phyloP scores from a whole-genome alignment of 148 eudicot genomes.

The Rhododendron ovatum region DNA sequence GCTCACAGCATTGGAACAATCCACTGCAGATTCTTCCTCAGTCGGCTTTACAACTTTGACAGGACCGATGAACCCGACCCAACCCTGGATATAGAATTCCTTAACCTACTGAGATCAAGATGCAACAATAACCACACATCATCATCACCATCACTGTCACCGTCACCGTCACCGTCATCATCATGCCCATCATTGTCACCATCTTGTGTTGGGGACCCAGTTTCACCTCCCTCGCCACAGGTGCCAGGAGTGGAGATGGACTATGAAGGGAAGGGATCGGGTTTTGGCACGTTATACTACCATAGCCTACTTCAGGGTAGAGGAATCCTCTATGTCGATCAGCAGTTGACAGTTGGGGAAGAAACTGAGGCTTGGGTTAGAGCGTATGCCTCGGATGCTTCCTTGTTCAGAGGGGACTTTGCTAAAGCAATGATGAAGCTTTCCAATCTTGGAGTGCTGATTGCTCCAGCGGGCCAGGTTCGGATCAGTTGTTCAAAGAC shows the following conservation, averaged over 20 bases:
- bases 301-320: conserved; percentile 42
- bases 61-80: conserved; percentile 26
- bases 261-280: conserved; percentile 34
- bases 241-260: conserved; percentile 40
- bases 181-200: not conserved
- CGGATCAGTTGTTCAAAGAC: conserved; percentile 41
- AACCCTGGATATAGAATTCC: conserved; percentile 29
- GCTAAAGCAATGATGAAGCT: conserved; percentile 57
- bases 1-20: conserved; percentile 39
- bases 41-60: conserved; percentile 32
- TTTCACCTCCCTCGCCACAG: conserved; percentile 3
- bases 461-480: conserved; percentile 41
- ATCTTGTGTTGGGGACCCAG: not conserved
- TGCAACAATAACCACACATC: conserved; percentile 25
- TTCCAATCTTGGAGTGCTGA: conserved; percentile 36
- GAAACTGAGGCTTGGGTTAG: conserved; percentile 50
- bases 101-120: conserved; percentile 32
- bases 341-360: conserved; percentile 54
- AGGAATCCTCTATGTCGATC: conserved; percentile 52
- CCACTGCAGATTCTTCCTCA: conserved; percentile 43
- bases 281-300: conserved; percentile 51
- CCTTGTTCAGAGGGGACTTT: conserved; percentile 47
- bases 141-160: not conserved
- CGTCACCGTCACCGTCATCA: conserved; percentile 1
- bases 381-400: conserved; percentile 48